These are phyloP conservation scores for Ophiosphaerella herpotricha DNA, from an alignment of 2,329 filamentous ascomycete genomes.

Conservation along the genomic window DNA sequence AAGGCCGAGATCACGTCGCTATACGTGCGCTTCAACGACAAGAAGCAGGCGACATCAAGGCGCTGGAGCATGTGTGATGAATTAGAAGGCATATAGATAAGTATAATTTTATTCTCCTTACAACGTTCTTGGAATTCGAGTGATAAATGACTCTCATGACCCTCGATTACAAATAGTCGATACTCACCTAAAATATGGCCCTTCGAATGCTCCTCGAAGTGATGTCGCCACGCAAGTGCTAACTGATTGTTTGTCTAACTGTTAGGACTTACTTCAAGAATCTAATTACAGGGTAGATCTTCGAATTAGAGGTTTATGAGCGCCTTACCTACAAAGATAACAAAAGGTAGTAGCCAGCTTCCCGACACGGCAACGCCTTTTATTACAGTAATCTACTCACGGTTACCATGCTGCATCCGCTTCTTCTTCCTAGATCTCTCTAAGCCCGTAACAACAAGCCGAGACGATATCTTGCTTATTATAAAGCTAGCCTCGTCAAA, in stretches of 20 bases:
- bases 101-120: too few relatives aligned
- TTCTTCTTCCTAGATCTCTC: conserved; percentile 21
- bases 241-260: conserved; percentile 44
- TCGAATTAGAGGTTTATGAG: conserved; percentile 5
- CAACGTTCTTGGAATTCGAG: too few relatives aligned
- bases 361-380: conserved; percentile 12
- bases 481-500: conserved; percentile 39
- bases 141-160: too few relatives aligned
- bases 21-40: too few relatives aligned
- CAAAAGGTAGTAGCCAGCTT: conserved; percentile 12
- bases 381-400: conserved; percentile 33
- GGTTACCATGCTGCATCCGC: conserved; percentile 28
- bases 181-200: too few relatives aligned
- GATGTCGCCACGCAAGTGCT: too few relatives aligned
- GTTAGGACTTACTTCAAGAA: conserved; percentile 37
- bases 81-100: too few relatives aligned
- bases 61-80: too few relatives aligned
- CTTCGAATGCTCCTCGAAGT: too few relatives aligned
- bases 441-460: conserved; percentile 31
- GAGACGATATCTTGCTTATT: conserved; percentile 33
- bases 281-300: conserved; percentile 27
- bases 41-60: too few relatives aligned
- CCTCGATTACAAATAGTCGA: too few relatives aligned
- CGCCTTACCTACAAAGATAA: conserved; percentile 20
- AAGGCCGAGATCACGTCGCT: too few relatives aligned